Conservation (phyloP, 2,329 filamentous ascomycete species). For the Atkinsonella hypoxylon region DNA sequence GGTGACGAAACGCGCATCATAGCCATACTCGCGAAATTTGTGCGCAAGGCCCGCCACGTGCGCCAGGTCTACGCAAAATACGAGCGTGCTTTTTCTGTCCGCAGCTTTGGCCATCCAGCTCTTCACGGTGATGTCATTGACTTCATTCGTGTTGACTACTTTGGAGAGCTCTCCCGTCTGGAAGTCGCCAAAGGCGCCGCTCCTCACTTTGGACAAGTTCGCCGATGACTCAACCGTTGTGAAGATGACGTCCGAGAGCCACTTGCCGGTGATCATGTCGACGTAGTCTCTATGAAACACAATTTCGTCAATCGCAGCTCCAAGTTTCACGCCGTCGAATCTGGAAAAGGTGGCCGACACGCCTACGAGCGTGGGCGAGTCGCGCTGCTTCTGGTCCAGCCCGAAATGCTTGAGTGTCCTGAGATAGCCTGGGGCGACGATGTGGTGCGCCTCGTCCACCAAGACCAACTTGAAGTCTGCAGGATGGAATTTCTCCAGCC, state of each 20-base stretch:
- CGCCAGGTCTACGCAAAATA: conserved; percentile 84
- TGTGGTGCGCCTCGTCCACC: conserved; percentile 95
- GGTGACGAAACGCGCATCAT: conserved; percentile 81
- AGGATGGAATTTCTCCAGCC: conserved; percentile 76
- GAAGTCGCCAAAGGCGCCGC: conserved; percentile 60
- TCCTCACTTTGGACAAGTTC: conserved; percentile 61
- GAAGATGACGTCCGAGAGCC: conserved; percentile 85
- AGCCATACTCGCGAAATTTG: conserved; percentile 62
- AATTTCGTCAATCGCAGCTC: conserved; percentile 82
- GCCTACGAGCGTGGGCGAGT: conserved; percentile 60
- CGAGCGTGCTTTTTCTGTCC: conserved; percentile 70
- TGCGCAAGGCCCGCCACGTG: conserved; percentile 68
- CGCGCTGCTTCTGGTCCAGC: conserved; percentile 35
- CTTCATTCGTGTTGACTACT: conserved; percentile 68
- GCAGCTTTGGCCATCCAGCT: conserved; percentile 72
- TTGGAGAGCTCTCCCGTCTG: conserved; percentile 62
- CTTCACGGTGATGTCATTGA: conserved; percentile 75
- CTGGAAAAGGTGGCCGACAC: conserved; percentile 74
- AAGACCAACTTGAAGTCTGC: conserved; percentile 74
- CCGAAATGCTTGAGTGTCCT: conserved; percentile 68
- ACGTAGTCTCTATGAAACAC: conserved; percentile 77
- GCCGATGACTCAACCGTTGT: conserved; percentile 80
- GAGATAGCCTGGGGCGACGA: conserved; percentile 74
- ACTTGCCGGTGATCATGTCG: conserved; percentile 70
- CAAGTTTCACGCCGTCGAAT: conserved; percentile 73